Evolutionary conservation across 176 grass and related monocot species (phyloP).

Genomic region (Secale cereale): DNA sequence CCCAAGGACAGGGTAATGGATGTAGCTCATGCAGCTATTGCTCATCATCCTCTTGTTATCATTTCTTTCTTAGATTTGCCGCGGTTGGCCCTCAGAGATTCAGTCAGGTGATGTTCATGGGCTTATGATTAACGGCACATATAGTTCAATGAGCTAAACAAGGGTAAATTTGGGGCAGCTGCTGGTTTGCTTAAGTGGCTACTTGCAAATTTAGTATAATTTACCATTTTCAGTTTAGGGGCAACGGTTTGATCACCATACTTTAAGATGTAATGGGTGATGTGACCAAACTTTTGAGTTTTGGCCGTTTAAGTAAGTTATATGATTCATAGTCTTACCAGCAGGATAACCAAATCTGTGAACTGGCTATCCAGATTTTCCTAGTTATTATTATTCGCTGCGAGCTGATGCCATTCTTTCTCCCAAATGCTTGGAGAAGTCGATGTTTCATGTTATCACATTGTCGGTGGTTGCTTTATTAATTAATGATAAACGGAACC

Average conservation of each 20-base stretch:
- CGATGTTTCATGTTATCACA: not conserved
- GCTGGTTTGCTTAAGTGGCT: not conserved
- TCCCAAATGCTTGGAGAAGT: not conserved
- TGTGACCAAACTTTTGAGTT: not conserved
- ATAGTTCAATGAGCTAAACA: not conserved
- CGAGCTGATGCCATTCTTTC: not conserved
- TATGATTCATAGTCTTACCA: not conserved
- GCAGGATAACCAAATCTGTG: not conserved
- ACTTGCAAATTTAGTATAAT: not conserved
- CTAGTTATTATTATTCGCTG: conserved; percentile 1
- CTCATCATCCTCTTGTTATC: not conserved
- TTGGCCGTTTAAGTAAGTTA: not conserved
- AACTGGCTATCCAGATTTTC: not conserved
- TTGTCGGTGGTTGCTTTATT: not conserved
- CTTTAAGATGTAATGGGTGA: not conserved
- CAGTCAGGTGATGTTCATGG: not conserved
- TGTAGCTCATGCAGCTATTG: not conserved
- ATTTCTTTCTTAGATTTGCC: not conserved
- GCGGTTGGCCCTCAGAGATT: too few species aligned
- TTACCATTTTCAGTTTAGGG: not conserved
- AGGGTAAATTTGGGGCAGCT: not conserved
- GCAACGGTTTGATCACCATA: not conserved
- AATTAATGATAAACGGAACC: not conserved
- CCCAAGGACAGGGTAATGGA: conserved; percentile 86
- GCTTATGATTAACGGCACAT: not conserved